A percentile compares a stretch with the other conserved stretches of the same genome.
Evolutionary conservation across 495 filamentous ascomycete genomes (phyloP).

Genomic region (Pyrenopolyporus hunteri): DNA sequence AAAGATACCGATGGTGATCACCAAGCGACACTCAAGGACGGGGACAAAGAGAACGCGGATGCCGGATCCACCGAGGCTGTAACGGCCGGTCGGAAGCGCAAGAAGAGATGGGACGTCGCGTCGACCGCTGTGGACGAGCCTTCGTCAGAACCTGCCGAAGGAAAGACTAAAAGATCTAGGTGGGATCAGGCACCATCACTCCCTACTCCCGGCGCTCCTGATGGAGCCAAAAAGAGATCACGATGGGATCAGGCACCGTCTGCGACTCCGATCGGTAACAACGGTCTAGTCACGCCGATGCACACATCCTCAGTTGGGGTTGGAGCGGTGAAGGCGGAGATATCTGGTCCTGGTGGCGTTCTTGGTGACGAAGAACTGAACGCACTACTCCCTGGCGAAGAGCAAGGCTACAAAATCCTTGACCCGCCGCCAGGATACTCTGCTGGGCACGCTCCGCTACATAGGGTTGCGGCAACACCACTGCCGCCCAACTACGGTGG

Average conservation of each 20-base stretch:
- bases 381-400: slow-evolving; percentile 76
- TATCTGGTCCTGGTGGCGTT: slow-evolving; percentile 76
- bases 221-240: slow-evolving; percentile 71
- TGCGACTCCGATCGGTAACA: slow-evolving; percentile 82
- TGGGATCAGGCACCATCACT: slow-evolving; percentile 88
- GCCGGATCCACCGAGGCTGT: slow-evolving; percentile 70
- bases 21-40: slow-evolving; percentile 72
- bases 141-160: slow-evolving; percentile 56
- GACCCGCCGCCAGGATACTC: slow-evolving; percentile 93
- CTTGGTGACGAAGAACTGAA: slow-evolving; percentile 95
- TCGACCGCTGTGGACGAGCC: slow-evolving; percentile 56
- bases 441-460: slow-evolving; percentile 76
- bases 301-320: slow-evolving; percentile 71
- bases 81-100: slow-evolving; percentile 74
- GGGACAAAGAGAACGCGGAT: slow-evolving; percentile 75
- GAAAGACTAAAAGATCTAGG: slow-evolving; percentile 75
- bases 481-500: slow-evolving; percentile 67
- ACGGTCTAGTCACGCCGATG: slow-evolving; percentile 83
- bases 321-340: slow-evolving; percentile 70
- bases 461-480: slow-evolving; percentile 80
- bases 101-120: slow-evolving; percentile 90
- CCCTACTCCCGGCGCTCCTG: slow-evolving; percentile 54
- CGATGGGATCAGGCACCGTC: slow-evolving; percentile 90
- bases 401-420: slow-evolving; percentile 91
- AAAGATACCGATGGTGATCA: slow-evolving; percentile 59